phyloP scores from a whole-genome alignment of 2,329 filamentous ascomycete species.

The Colletotrichum sp. region DNA sequence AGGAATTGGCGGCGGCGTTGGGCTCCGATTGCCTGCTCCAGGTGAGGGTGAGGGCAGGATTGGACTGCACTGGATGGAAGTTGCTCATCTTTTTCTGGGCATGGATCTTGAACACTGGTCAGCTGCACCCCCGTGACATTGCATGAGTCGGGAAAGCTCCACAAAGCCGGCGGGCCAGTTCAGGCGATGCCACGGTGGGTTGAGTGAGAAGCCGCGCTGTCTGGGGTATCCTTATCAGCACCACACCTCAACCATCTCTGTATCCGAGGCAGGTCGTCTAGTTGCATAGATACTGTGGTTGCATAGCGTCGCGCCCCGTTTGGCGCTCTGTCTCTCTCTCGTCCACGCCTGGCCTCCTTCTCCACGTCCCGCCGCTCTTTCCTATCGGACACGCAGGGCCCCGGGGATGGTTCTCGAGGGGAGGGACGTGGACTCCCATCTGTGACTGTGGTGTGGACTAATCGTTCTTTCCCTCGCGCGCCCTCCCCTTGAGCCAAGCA shows the following conservation, averaged over 20 bases:
- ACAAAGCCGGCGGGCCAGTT: background rate
- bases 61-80: background rate
- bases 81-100: background rate
- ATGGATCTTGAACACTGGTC: background rate
- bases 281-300: background rate
- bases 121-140: conserved; percentile 12
- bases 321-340: background rate
- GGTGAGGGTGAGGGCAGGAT: background rate
- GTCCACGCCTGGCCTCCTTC: background rate
- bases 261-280: background rate
- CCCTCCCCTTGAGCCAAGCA: conserved; percentile 1
- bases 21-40: background rate
- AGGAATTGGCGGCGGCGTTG: background rate
- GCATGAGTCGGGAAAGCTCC: conserved; percentile 6
- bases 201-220: background rate
- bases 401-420: background rate
- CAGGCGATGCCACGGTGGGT: conserved; percentile 1
- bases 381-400: conserved; percentile 7
- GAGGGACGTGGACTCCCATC: background rate
- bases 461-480: background rate
- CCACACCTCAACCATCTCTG: background rate
- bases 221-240: conserved; percentile 15
- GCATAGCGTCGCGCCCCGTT: background rate
- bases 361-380: conserved; percentile 15
- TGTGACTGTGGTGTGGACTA: background rate